Base-by-base conservation (phyloP, 495 filamentous ascomycete genomes). In the Tuber aestivum region DNA sequence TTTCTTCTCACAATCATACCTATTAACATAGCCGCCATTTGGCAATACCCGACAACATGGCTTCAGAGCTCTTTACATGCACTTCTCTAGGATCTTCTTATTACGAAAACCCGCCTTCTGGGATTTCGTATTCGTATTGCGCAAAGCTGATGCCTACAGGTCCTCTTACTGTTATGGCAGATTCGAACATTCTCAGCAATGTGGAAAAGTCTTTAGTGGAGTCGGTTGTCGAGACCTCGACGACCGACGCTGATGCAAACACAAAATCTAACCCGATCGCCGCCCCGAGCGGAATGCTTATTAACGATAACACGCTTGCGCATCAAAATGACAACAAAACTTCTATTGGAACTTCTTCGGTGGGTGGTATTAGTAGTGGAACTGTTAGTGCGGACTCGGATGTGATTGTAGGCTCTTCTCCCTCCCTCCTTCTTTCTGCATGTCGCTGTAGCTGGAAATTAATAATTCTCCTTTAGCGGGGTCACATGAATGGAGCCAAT, bases 101-200 rank as follows among this genome's bases (percentile, higher is more conserved):
- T 76, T 61, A 45, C 72, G 35, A 50, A 32, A 73, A 50, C 16
- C 56, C 56, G 27, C 56, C 27, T 35, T 32, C 27, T 7, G 8
- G 4, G 27, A 65, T 35, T 65, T 65, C 56, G 56, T 65, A 35
- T 65, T 35, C 56, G 12, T 65, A 65, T 65, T 81, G 80, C 76
- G 61, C 69, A 70, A 74, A 79, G 70, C 71, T 78, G 65, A 77
- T 50, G 72, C 75, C 45, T 76, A 80, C 86, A 92, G 90, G 86
- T 83, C 85, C 88, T 84, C 86, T 86, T 84, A 87, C 90, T 92
- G 90, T 91, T 91, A 92, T 92, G 90, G 90, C 90, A 92, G 90
- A 92, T 82, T 82, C 80, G 90, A 89, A 89, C 88, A 88, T 84
- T 84, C 86, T 84, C 87, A 89, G 90, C 86, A 88, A 92, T 92